Percentiles rank a stretch among this genome's conserved stretches.
phyloP scores from a whole-genome alignment of 345 rosid genomes.

The Gossypium thurberi region DNA sequence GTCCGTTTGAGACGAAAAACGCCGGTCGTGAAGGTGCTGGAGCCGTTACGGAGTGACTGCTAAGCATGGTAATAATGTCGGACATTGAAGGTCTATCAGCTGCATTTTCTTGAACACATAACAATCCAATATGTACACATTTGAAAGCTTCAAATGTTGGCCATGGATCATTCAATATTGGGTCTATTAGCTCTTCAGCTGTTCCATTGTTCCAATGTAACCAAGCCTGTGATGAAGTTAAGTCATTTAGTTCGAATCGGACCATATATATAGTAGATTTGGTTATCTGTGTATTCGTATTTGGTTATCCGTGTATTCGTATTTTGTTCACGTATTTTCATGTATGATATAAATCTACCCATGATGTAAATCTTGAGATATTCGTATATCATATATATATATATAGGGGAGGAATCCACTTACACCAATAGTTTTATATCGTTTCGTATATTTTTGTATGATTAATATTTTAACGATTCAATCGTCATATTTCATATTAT shows the following conservation, averaged over 20 bases:
- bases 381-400: too few relatives aligned
- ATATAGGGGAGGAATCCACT: too few relatives aligned
- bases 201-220: slow-evolving; percentile 39
- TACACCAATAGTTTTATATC: too few relatives aligned
- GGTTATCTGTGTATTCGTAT: too few relatives aligned
- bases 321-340: too few relatives aligned
- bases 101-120: slow-evolving; percentile 45
- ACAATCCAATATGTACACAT: slow-evolving; percentile 42
- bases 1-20: slow-evolving; percentile 18
- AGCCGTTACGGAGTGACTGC: slow-evolving; percentile 23
- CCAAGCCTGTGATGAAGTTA: slow-evolving; percentile 36
- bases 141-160: slow-evolving; percentile 30
- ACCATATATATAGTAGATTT: too few relatives aligned
- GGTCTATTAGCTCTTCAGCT: slow-evolving; percentile 37
- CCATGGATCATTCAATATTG: slow-evolving; percentile 16
- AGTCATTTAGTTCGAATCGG: neutral
- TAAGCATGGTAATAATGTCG: slow-evolving; percentile 38
- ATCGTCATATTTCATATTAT: too few relatives aligned
- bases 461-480: too few relatives aligned
- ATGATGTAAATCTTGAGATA: too few relatives aligned
- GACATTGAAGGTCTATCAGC: slow-evolving; percentile 43
- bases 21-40: slow-evolving; percentile 38
- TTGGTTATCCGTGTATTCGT: too few relatives aligned
- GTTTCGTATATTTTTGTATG: too few relatives aligned
- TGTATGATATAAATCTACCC: too few relatives aligned